Base-by-base conservation (phyloP, 495 filamentous ascomycete genomes). In the Paragyromitra xinjiangensis region DNA sequence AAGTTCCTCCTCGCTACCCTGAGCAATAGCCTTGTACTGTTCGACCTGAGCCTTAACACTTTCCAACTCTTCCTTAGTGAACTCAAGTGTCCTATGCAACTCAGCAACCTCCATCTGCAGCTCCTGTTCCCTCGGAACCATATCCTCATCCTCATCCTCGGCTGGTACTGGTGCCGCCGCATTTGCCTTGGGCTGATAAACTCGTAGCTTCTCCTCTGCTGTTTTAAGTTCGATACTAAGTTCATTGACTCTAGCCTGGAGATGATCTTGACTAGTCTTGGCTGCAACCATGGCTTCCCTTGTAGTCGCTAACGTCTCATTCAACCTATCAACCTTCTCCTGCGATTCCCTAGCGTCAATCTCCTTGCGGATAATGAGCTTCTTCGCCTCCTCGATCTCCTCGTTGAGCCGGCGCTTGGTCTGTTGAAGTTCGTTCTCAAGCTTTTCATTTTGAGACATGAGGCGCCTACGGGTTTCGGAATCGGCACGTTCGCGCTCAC, bases 241-340 rank as follows among this genome's bases (percentile, higher is more conserved):
- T 83, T 98, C 95, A 75, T 96, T 91, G 14, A 97, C 93, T 62
- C 94, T 88, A 14, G 91, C 87, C 81, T 97, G 94, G 1, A 98
- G 86, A 82, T 97, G 91, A 83, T 98, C 95, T 24, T 92, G 90
- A 6, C 89, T 91, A 9, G 94, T 95, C 85, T 95, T 97, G 8
- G 90, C 88, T 8, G 90, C 91, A 61, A 93, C 89, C 70, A 94
- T 87, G 81, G 97, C 92, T 83, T 97, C 94, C 48, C 94, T 92
- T 50, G 90, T 87, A 19, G 91, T 88, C 64, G 92, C 87, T 56
- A 97, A 85, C 77, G 88, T 93, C n/a, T 89, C 86, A 26, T 92
- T 89, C 26, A 98, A 87, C 79, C 98, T 95, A 78, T 98, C 94
- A 71, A 98, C 94, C 56, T 91, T 87, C 83, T 92, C 94, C 82